Conservation (phyloP, 345 rosid genomes). For the Heritiera littoralis region DNA sequence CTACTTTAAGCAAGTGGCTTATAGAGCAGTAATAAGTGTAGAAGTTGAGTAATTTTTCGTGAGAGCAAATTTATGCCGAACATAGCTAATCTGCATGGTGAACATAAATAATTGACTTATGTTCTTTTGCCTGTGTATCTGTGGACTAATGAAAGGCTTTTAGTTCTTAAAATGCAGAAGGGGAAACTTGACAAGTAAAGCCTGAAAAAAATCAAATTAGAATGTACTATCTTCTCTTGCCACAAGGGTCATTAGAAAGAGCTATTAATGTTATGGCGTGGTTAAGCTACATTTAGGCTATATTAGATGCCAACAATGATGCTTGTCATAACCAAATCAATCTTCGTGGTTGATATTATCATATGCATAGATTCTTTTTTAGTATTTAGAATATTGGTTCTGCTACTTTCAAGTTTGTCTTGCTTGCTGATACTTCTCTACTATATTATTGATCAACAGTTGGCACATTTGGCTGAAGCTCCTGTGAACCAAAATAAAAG, state of each 20-base stretch:
- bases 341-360: neutral
- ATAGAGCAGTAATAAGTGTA: neutral
- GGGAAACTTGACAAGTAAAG: neutral
- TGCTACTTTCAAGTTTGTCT: neutral
- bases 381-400: neutral
- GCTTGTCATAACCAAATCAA: neutral
- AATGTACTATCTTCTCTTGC: neutral
- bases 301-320: neutral
- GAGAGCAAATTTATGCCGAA: neutral
- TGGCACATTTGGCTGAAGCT: slow-evolving; percentile 63
- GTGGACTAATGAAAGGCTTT: neutral
- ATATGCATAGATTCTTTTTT: neutral
- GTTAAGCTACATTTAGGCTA: neutral
- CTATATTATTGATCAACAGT: slow-evolving; percentile 37
- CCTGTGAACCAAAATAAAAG: slow-evolving; percentile 78
- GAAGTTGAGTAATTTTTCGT: neutral
- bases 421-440: neutral
- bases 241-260: neutral
- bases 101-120: neutral
- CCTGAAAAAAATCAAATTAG: neutral
- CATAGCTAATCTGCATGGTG: neutral
- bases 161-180: neutral
- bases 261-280: neutral
- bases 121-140: neutral
- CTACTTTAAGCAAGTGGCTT: neutral